These are phyloP conservation scores for Lolium rigidum DNA, from an alignment of 176 grass and related monocot genomes.

Conservation along the genomic window DNA sequence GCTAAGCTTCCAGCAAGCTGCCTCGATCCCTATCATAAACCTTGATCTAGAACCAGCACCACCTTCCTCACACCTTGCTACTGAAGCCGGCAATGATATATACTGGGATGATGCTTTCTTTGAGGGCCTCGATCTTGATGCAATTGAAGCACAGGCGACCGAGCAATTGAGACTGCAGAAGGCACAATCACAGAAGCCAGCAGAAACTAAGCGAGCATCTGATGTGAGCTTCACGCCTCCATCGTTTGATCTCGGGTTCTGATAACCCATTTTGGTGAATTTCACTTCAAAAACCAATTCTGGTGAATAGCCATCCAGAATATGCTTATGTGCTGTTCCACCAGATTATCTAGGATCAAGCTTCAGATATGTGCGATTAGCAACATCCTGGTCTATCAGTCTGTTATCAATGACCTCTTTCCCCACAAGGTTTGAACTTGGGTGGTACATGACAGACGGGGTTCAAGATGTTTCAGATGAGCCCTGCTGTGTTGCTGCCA, in stretches of 20 bases:
- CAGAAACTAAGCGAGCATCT: constrained; percentile 40
- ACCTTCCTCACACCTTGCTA: constrained; percentile 15
- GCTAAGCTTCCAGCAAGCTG: constrained; percentile 71
- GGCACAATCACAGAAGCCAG: constrained; percentile 34
- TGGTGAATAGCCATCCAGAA: constrained; percentile 30
- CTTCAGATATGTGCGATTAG: not conserved
- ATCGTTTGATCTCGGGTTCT: constrained; percentile 65
- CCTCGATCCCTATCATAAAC: constrained; percentile 44
- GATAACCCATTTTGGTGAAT: constrained; percentile 19
- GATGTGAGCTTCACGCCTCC: constrained; percentile 46
- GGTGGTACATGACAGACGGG: not conserved
- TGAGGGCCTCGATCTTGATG: constrained; percentile 77
- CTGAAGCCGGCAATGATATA: constrained; percentile 23
- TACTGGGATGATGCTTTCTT: constrained; percentile 79
- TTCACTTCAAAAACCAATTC: not conserved
- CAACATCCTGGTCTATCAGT: not conserved
- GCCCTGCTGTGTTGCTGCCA: not conserved
- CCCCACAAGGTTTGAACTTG: not conserved
- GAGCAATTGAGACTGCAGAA: constrained; percentile 55
- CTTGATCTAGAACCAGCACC: constrained; percentile 34
- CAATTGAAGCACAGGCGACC: constrained; percentile 78
- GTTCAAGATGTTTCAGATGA: not conserved
- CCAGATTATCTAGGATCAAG: not conserved
- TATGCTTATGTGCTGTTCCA: constrained; percentile 20
- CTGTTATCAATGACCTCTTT: not conserved